Conservation (phyloP, 2,329 filamentous ascomycete genomes). For the Claviceps sp. region DNA sequence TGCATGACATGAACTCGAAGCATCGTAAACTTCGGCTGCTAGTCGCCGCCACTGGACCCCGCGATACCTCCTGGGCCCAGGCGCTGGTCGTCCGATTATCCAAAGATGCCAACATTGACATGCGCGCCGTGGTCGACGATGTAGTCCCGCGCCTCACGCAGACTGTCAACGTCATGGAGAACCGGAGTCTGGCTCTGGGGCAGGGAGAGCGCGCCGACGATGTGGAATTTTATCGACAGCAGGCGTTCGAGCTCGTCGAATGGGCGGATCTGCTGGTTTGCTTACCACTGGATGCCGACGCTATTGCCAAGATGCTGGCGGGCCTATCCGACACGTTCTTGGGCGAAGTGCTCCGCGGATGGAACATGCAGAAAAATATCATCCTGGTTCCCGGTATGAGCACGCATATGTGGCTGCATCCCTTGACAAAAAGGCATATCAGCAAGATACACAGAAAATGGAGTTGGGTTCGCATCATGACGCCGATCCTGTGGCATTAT, state of each 20-base stretch:
- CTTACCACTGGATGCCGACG: slow-evolving; percentile 73
- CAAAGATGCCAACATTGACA: slow-evolving; percentile 48
- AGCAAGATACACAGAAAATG: slow-evolving; percentile 72
- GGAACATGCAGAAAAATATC: slow-evolving; percentile 77
- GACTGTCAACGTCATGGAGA: slow-evolving; percentile 47
- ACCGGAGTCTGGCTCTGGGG: slow-evolving; percentile 27
- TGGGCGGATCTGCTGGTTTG: slow-evolving; percentile 84
- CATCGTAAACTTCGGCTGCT: slow-evolving; percentile 44
- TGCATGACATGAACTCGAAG: slow-evolving; percentile 22
- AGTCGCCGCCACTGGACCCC: slow-evolving; percentile 50
- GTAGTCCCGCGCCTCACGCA: slow-evolving; percentile 49
- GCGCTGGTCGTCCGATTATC: slow-evolving; percentile 53
- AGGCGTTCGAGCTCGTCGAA: slow-evolving; percentile 56
- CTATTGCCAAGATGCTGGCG: slow-evolving; percentile 74
- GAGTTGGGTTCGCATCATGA: slow-evolving; percentile 74
- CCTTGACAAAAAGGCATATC: slow-evolving; percentile 76
- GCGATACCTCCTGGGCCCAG: slow-evolving; percentile 52
- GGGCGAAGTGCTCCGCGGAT: slow-evolving; percentile 68
- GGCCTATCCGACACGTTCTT: slow-evolving; percentile 72
- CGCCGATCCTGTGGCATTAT: slow-evolving; percentile 74
- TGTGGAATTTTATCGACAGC: slow-evolving; percentile 36
- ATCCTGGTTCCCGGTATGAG: slow-evolving; percentile 83
- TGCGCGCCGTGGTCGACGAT: slow-evolving; percentile 51
- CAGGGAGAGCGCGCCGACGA: slow-evolving; percentile 27
- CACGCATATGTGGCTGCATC: slow-evolving; percentile 77